These are phyloP conservation scores for Elasticomyces elasticus DNA, from an alignment of 495 filamentous ascomycete genomes.

Conservation along the genomic window DNA sequence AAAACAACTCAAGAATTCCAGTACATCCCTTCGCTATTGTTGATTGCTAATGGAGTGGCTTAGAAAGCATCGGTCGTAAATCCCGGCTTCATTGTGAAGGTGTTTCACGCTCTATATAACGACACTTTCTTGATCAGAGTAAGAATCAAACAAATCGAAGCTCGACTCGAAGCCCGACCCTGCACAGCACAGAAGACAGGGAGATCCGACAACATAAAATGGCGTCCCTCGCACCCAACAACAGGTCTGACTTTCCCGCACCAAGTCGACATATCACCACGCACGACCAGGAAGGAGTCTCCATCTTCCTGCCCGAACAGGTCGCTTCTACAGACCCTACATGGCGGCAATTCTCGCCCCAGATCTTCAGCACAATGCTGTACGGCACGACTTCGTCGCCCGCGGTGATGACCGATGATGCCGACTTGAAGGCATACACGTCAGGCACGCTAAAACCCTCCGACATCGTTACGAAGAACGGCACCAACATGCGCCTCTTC, in stretches of 20 bases:
- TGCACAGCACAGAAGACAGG: not conserved
- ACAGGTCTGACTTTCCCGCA: not conserved
- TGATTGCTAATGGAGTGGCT: slow-evolving; percentile 1
- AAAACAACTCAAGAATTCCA: not conserved
- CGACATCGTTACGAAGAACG: slow-evolving; percentile 31
- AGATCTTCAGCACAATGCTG: slow-evolving; percentile 1
- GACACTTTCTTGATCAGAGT: not conserved
- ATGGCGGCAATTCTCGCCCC: slow-evolving; percentile 4
- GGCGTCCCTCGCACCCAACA: not conserved
- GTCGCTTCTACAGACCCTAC: not conserved
- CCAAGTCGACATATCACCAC: slow-evolving; percentile 2
- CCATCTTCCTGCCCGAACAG: not conserved
- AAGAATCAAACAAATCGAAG: not conserved
- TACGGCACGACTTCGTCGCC: slow-evolving; percentile 6
- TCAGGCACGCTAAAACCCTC: slow-evolving; percentile 4
- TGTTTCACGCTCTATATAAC: slow-evolving; percentile 3
- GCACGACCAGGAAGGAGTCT: not conserved
- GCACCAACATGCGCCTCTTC: slow-evolving; percentile 49
- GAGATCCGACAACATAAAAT: not conserved
- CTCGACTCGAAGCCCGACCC: not conserved
- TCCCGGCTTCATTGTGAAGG: not conserved
- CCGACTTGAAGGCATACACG: slow-evolving; percentile 9
- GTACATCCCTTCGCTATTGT: not conserved
- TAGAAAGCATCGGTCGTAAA: not conserved
- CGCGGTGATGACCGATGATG: not conserved